Base-by-base conservation (phyloP, 1,284 basidiomycete species). In the Trichosporon coremiiforme region DNA sequence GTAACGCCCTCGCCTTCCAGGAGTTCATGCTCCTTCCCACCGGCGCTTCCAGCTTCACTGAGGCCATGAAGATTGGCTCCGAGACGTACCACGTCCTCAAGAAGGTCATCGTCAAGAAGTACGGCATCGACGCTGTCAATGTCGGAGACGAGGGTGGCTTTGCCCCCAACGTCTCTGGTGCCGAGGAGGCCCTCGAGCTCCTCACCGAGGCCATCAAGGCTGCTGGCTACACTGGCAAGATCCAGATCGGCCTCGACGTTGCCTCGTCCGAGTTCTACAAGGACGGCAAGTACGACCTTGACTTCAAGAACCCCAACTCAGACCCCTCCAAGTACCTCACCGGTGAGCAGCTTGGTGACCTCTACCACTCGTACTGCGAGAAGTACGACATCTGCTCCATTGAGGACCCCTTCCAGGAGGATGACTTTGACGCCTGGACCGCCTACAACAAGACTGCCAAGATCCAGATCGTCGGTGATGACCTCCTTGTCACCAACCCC, bases 201-300 rank as follows among this genome's bases (percentile, higher is more conserved):
- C 89, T 99, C 74, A 88, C 89, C 66, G 94, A 96, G 85, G 95
- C 96, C 77, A 99, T 99, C 87, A 90, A 92, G 85, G 93, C 94
- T 86, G 95, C 96, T 60, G 97, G 97, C 62, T 99, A 98, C 86
- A 92, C 96, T 84, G 96, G 95, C 83, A 95, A 97, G 87, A 90
- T 99, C 85, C 94, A 98, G 87, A 99, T 99, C 84, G 96, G 93
- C 75, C 93, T 99, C 77, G 97, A 99, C 80, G 97, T 99, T 74
- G 96, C 97, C 72, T 98, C 95, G 22, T 99, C 96, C 83, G 97
- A 99, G 86, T 99, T 99, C 89, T 99, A 94, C 92, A 99, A 98
- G 90, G 95, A 98, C 25, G 96, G 95, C 83, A 98, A 98, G 88
- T 99, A 99, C 86, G 96, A 99, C 85, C 87, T 99, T 73, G 95